Base-by-base conservation (phyloP, 2,329 filamentous ascomycete genomes). In the Bipolaris bicolor region DNA sequence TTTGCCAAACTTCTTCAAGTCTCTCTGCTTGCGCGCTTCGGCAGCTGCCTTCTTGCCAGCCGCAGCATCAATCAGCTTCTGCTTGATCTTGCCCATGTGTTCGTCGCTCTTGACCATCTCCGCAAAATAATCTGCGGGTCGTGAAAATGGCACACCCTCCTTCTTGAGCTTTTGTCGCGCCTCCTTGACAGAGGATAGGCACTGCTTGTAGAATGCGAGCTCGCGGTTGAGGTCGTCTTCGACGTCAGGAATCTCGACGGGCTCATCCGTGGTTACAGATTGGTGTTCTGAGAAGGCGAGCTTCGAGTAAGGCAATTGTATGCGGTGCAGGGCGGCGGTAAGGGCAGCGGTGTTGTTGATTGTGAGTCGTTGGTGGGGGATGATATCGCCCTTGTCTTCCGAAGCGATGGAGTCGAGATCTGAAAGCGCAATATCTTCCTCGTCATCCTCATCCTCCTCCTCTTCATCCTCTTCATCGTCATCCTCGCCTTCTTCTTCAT, bases 51-150 rank as follows among this genome's bases (percentile, higher is more conserved):
- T 97, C 84, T 97, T 97, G 60, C 87, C 84, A 10, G 94, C 91
- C 0, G 94, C 95, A 73, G 96, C 92, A 71, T 98, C 93, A 61
- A 97, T 85, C 70, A 98, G 82, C 84, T 96, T 96, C 72, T 89
- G 87, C 83, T 96, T 96, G 76, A 99, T 91, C 83, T 91, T 93
- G 75, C 91, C 91, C 95, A 99, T 99, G 78, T 97, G 95, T 70
- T 96, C 94, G 75, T 99, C 95, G 71, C 89, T 91, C 86, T 98
- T 98, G 71, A 97, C 89, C 93, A 98, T 99, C 83, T 99, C 95
- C 43, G 95, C 95, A 70, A 99, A 99, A 81, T 96, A 99, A 80
- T 99, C 95, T 54, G 86, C 88, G 3, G 95, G 95, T 9, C 95
- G 86, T 26, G 91, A 89, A 79, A 99, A 99, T 6, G 90, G 86